These are phyloP conservation scores for Penicillium freii DNA, from an alignment of 2,329 filamentous ascomycete species.

Conservation along the genomic window DNA sequence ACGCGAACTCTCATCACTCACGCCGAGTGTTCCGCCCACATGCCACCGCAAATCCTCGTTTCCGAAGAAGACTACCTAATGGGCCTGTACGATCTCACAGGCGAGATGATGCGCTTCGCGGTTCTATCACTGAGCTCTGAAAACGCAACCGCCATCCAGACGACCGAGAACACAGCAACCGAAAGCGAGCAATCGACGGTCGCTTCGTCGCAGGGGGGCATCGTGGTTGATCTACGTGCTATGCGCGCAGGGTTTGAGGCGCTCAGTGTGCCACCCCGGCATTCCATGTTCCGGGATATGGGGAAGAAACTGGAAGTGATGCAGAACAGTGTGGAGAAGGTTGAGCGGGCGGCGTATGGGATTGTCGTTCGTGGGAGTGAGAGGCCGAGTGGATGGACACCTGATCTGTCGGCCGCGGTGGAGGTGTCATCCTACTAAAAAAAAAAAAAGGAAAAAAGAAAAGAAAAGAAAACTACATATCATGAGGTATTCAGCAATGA, in stretches of 20 bases:
- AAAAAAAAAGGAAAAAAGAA: too few relatives aligned
- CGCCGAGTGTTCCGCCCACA: constrained; percentile 53
- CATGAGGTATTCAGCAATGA: background rate
- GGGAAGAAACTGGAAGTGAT: constrained; percentile 82
- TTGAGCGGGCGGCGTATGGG: constrained; percentile 86
- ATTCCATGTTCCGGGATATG: constrained; percentile 61
- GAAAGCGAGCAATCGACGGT: constrained; percentile 11
- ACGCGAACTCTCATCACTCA: constrained; percentile 71
- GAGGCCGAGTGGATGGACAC: constrained; percentile 86
- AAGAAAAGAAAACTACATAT: background rate
- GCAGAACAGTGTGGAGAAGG: constrained; percentile 85
- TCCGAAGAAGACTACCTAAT: constrained; percentile 84
- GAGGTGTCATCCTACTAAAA: constrained; percentile 41
- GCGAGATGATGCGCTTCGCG: constrained; percentile 95
- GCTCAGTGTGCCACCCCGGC: constrained; percentile 57
- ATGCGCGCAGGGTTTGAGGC: constrained; percentile 75
- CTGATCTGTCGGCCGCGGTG: constrained; percentile 60
- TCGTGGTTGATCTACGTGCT: constrained; percentile 77
- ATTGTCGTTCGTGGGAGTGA: constrained; percentile 84
- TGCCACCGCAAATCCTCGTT: constrained; percentile 58
- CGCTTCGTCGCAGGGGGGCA: constrained; percentile 53
- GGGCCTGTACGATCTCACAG: constrained; percentile 88
- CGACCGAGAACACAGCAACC: background rate
- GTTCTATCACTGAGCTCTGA: constrained; percentile 81
- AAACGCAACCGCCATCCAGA: constrained; percentile 50